Base-by-base conservation (phyloP, 1,139 yeast species). In the Suhomyces bribrorum region DNA sequence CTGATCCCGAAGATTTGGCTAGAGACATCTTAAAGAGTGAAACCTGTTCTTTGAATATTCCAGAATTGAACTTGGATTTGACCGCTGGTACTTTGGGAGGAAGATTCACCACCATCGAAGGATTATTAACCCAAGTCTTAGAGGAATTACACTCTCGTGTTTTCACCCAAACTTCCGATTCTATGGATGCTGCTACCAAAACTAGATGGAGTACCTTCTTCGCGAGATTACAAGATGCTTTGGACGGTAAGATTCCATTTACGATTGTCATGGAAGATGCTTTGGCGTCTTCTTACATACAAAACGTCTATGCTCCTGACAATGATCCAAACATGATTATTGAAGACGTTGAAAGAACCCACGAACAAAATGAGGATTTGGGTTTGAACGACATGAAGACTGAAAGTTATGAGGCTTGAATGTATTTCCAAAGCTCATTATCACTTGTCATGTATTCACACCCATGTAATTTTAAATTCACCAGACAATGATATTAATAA, bases 81-180 rank as follows among this genome's bases (percentile, higher is more conserved):
- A 88, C 94, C 12, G 94, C 96, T 27, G 98, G 99, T 45, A 94
- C 99, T 11, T 74, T 94, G 40, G 99, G 99, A 45, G 98, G 99
- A 38, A 79, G 98, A 58, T 94, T 94, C 70, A 94, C 98, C 33
- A 94, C 99, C 14, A 71, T 92, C 49, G 98, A 92, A 68, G 99
- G 99, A 44, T 74, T 94, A 44, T 69, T 94, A 49, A 75, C 79
- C 34, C 97, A 94, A 64, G 97, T 92, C 14, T 73, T 80, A 50
- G 96, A 88, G 45, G 98, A 92, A 63, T 77, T 94, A 48, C 86
- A 89, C 54, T 69, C 83, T 13, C 80, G 95, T 62, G 95, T 92
- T 8, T 87, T 86, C 60, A 77, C 88, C 6, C 85, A 86, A 58
- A 83, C 94, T 2, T 85, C 95, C 1, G 98, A 92, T 58, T 86